Base-by-base conservation (phyloP, 2,329 filamentous ascomycete genomes). In the Alternaria solani region DNA sequence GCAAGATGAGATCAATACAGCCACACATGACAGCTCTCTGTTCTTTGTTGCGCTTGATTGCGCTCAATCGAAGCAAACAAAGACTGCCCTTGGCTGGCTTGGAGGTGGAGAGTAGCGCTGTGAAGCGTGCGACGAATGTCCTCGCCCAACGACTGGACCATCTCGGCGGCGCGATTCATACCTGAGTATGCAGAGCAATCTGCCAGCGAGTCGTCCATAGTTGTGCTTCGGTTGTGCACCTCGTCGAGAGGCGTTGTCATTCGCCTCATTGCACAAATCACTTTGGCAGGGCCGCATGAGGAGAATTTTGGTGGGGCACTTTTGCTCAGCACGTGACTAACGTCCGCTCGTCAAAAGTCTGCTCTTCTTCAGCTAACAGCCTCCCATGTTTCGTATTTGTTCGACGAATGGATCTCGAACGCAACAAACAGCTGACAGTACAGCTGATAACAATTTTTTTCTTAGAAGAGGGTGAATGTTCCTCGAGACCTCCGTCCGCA, bases 1-100 rank as follows among this genome's bases (percentile, higher is more conserved):
- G 59, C 63, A 65, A 66, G 53, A 69, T 70, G 69, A 71, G 52
- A 61, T 68, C 67, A 68, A 72, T 63, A 65, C 52, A 62, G 51
- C 57, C 65, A 62, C 67, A 63, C 59, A 64, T 67, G 62, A 64
- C 55, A 67, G 42, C 25, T 51, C 61, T 68, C 64, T 55, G 61
- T 63, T 55, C 59, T 47, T 51, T 46, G 55, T 51, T 41, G 47
- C 46, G 3, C 32, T 49, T 18, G 3, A 36, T 56, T 60, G 44
- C 39, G 20, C 26, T 60, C 44, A 36, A 46, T 39, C 57, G 23
- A 68, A 65, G 46, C 36, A 51, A 20, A 41, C 14, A 56, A 25
- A 53, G 32, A 28, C 42, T 41, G 61, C 43, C 20, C 65, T 56
- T 57, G 61, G 59, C 54, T 43, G 38, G 55, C 57, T 65, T 61